Evolutionary conservation across 164 flowering plant genomes (phyloP).

Genomic region (Nelumbo lutea): DNA sequence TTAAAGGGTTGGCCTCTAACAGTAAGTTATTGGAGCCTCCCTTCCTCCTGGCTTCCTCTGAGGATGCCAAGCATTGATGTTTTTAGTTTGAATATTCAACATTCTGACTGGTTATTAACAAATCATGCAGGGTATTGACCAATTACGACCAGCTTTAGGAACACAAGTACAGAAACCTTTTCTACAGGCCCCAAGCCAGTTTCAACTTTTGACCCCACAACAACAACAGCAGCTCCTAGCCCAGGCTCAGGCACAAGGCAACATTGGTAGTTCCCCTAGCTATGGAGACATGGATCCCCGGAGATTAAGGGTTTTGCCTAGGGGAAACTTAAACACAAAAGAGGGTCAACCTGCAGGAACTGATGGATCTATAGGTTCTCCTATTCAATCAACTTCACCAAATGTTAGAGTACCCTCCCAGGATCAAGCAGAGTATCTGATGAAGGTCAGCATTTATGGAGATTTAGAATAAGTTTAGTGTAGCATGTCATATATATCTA

Average conservation of each 20-base stretch:
- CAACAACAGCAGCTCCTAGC: constrained; percentile 67
- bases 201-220: constrained; percentile 57
- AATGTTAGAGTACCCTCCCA: constrained; percentile 42
- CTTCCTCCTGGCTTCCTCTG: not conserved
- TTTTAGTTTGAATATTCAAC: not conserved
- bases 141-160: constrained; percentile 53
- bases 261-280: constrained; percentile 51
- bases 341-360: constrained; percentile 72
- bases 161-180: constrained; percentile 67
- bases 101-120: not conserved
- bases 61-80: not conserved
- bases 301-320: constrained; percentile 53
- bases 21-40: constrained; percentile 38
- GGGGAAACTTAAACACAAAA: constrained; percentile 55
- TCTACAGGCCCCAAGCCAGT: constrained; percentile 56
- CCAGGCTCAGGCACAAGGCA: constrained; percentile 75
- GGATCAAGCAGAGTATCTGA: constrained; percentile 29
- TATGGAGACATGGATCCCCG: constrained; percentile 65
- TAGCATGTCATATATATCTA: not conserved
- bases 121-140: constrained; percentile 64
- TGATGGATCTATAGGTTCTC: constrained; percentile 85
- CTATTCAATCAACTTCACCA: constrained; percentile 71
- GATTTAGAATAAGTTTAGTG: not conserved
- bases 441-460: constrained; percentile 27
- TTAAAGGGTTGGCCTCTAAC: constrained; percentile 90